Evolutionary conservation across 2,329 filamentous ascomycete genomes (phyloP).

Genomic region (Ramichloridium luteum): DNA sequence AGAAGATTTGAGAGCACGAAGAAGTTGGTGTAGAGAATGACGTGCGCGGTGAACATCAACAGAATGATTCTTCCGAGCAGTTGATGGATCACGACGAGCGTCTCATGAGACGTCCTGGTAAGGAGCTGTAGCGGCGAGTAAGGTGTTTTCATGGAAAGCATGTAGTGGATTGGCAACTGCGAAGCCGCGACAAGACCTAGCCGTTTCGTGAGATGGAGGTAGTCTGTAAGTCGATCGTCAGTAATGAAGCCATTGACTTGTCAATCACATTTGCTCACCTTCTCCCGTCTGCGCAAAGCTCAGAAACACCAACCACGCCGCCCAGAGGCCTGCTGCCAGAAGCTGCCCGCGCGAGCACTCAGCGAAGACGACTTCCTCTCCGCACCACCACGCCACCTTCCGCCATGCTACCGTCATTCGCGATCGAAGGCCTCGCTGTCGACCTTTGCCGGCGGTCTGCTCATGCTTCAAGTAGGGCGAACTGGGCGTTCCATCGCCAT

Average conservation of each 20-base stretch:
- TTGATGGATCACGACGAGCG: conserved; percentile 46
- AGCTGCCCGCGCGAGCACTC: conserved; percentile 37
- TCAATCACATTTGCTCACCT: conserved; percentile 30
- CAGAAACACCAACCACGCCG: conserved; percentile 40
- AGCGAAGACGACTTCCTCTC: conserved; percentile 12
- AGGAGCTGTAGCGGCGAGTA: conserved; percentile 41
- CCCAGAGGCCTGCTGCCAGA: conserved; percentile 37
- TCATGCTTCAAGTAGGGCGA: conserved; percentile 23
- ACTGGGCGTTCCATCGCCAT: conserved; percentile 8
- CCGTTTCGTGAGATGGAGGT: conserved; percentile 51
- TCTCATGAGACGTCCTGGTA: conserved; percentile 42
- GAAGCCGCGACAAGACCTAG: conserved; percentile 48
- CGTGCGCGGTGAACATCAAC: conserved; percentile 41
- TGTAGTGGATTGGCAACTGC: conserved; percentile 48
- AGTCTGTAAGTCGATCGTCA: conserved; percentile 36
- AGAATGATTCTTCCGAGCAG: conserved; percentile 44
- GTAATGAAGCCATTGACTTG: not conserved
- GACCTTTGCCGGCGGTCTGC: not conserved
- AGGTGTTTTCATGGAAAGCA: conserved; percentile 40
- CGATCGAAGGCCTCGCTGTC: not conserved
- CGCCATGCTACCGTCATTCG: conserved; percentile 12
- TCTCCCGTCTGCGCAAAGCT: conserved; percentile 40
- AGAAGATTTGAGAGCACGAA: conserved; percentile 41
- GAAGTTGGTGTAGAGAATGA: conserved; percentile 44
- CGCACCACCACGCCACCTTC: conserved; percentile 25